Percentiles rank a stretch among this genome's conserved stretches.
Conservation (phyloP, 1,139 yeast genomes). For the Geotrichum bryndzae region DNA sequence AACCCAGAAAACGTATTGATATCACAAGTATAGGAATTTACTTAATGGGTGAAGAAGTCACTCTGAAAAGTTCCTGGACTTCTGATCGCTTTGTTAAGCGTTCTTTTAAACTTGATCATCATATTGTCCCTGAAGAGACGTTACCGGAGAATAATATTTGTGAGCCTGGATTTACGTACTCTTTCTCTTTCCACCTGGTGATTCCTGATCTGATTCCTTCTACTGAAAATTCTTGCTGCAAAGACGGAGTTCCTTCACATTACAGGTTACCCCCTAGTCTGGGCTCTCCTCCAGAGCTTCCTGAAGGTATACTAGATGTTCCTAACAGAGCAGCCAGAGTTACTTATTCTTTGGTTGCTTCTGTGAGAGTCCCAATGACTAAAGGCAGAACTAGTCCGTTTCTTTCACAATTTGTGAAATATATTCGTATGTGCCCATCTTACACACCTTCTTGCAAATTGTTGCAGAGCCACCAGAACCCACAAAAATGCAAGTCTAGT, state of each 20-base stretch:
- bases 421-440: slow-evolving; percentile 9
- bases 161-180: slow-evolving; percentile 6
- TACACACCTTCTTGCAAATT: slow-evolving; percentile 3
- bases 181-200: slow-evolving; percentile 8
- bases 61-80: slow-evolving; percentile 5
- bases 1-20: slow-evolving; percentile 5
- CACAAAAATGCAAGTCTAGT: background rate
- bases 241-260: slow-evolving; percentile 10
- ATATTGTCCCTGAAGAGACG: slow-evolving; percentile 5
- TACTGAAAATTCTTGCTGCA: slow-evolving; percentile 6
- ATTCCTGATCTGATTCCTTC: slow-evolving; percentile 14
- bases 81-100: slow-evolving; percentile 6
- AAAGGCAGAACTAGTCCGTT: background rate
- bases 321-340: slow-evolving; percentile 11
- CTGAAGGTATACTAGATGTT: slow-evolving; percentile 2
- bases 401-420: slow-evolving; percentile 6
- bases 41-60: slow-evolving; percentile 7
- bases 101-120: background rate
- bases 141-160: background rate
- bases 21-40: background rate
- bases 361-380: slow-evolving; percentile 4
- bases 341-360: slow-evolving; percentile 5
- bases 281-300: slow-evolving; percentile 12
- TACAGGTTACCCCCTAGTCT: slow-evolving; percentile 14
- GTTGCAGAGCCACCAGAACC: background rate